These are phyloP conservation scores for Colletotrichum theobromicola DNA, from an alignment of 2,329 filamentous ascomycete species.

Conservation along the genomic window DNA sequence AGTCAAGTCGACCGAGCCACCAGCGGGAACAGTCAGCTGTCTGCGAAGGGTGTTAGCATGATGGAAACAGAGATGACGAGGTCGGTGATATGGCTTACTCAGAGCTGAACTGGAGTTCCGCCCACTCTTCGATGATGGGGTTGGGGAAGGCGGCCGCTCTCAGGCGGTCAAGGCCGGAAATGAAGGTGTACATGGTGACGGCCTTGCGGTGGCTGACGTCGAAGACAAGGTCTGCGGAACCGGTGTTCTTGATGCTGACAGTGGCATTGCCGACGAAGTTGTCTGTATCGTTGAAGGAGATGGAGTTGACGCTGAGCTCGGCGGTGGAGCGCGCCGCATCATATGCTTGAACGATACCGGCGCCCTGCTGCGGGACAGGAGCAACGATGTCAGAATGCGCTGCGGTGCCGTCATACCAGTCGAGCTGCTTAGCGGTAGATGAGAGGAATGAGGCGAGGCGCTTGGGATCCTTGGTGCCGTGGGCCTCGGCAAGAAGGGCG, in stretches of 20 bases:
- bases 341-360: slow-evolving; percentile 63
- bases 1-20: slow-evolving; percentile 46
- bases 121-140: slow-evolving; percentile 42
- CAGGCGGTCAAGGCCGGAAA: slow-evolving; percentile 37
- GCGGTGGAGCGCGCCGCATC: slow-evolving; percentile 61
- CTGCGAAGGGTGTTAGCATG: slow-evolving; percentile 13
- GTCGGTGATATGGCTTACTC: not conserved
- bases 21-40: slow-evolving; percentile 45
- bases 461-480: slow-evolving; percentile 54
- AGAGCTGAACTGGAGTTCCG: slow-evolving; percentile 46
- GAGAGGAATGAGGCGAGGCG: slow-evolving; percentile 54
- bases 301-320: slow-evolving; percentile 57
- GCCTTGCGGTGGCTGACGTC: slow-evolving; percentile 55
- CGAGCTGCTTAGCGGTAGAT: slow-evolving; percentile 51
- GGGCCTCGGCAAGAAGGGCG: slow-evolving; percentile 57
- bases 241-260: slow-evolving; percentile 62
- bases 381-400: slow-evolving; percentile 45
- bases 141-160: slow-evolving; percentile 47
- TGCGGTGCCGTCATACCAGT: slow-evolving; percentile 48
- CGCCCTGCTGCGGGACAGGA: slow-evolving; percentile 65
- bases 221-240: slow-evolving; percentile 53
- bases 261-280: slow-evolving; percentile 53
- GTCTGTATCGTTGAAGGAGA: slow-evolving; percentile 69
- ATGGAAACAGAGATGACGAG: rapidly evolving
- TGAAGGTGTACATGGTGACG: slow-evolving; percentile 59